Evolutionary conservation across 768 basidiomycete species (phyloP), one percentile per base, ranked within the genome.

Genomic region (Hericium coralloides): DNA sequence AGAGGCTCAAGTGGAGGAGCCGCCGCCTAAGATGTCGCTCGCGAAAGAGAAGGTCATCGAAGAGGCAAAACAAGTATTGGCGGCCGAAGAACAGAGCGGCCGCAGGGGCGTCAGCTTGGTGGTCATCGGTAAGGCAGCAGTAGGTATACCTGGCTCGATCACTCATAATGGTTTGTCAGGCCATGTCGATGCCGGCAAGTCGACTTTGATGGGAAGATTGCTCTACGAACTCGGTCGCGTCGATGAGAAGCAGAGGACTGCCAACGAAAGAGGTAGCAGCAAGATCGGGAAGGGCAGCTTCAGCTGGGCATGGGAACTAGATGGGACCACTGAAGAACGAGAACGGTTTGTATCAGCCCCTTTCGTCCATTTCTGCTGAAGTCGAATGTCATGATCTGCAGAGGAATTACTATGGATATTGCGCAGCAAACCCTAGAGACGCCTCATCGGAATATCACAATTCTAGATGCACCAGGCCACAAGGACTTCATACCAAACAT

Each of bases 171-270:
- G 53, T 38, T 59, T 23, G 37, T 3, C 63, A 98, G 95, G 97
- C 39, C 97, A 99, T 66, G 97, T 99, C 59, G 97, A 99, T 72
- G 97, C 97, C 17, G 97, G 97, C 23, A 99, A 99, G 70, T 97
- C 94, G 4, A 99, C 97, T 1, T 73, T 99, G 25, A 98, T 98
- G 92, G 97, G 97, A 1, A 78, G 95, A 55, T 65, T 99, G 58
- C 66, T 98, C 53, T 98, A 98, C 68, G 97, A 98, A 60, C 78
- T 95, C 1, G 97, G 97, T 14, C 78, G 81, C 62, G 68, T 98
- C 51, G 88, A 89, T 59, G 94, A 98, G 65, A 93, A 91, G 71
- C 85, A 84, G 15, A 82, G 85, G 55, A 72, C 80, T 39, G 82
- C 85, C 12, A 98, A 95, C 66, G 94, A 98, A 70, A 76, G 93